Conservation (phyloP, 768 basidiomycete genomes). For the Chalciporus piperatus region DNA sequence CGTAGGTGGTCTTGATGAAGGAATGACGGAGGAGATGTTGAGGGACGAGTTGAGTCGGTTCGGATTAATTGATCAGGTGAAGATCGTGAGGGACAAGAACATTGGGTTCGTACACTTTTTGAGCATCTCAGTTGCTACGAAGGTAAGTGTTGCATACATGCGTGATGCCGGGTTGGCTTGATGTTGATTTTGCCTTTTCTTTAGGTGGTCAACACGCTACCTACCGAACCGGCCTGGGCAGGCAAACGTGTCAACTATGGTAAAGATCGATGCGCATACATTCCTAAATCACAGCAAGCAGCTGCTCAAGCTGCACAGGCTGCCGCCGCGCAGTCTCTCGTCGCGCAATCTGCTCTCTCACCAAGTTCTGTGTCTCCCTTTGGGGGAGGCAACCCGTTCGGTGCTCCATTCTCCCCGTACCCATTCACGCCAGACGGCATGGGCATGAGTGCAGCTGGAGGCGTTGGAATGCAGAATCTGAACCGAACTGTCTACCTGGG, state of each 20-base stretch:
- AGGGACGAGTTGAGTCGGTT: conserved; percentile 90
- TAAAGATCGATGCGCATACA: conserved; percentile 97
- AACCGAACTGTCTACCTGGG: conserved; percentile 96
- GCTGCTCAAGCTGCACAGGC: conserved; percentile 85
- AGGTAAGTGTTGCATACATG: conserved; percentile 51
- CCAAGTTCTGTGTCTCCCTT: conserved; percentile 31
- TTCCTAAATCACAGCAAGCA: conserved; percentile 92
- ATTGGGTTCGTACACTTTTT: conserved; percentile 99
- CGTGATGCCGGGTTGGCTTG: neutral
- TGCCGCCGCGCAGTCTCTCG: conserved; percentile 74
- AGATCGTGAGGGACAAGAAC: conserved; percentile 98
- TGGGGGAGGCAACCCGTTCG: conserved; percentile 30
- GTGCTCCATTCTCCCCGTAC: conserved; percentile 45
- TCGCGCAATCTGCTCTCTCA: conserved; percentile 46
- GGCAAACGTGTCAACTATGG: conserved; percentile 98
- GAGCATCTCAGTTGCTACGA: conserved; percentile 90
- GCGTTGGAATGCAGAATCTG: conserved; percentile 49
- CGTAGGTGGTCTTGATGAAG: conserved; percentile 88
- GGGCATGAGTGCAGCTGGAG: conserved; percentile 25
- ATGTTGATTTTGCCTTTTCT: neutral
- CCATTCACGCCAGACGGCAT: conserved; percentile 45
- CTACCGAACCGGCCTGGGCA: conserved; percentile 89
- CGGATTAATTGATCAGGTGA: conserved; percentile 97
- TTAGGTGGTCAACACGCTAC: conserved; percentile 91
- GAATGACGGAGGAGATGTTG: conserved; percentile 86